Conservation (phyloP, 345 rosid species). For the Lumnitzera racemosa region DNA sequence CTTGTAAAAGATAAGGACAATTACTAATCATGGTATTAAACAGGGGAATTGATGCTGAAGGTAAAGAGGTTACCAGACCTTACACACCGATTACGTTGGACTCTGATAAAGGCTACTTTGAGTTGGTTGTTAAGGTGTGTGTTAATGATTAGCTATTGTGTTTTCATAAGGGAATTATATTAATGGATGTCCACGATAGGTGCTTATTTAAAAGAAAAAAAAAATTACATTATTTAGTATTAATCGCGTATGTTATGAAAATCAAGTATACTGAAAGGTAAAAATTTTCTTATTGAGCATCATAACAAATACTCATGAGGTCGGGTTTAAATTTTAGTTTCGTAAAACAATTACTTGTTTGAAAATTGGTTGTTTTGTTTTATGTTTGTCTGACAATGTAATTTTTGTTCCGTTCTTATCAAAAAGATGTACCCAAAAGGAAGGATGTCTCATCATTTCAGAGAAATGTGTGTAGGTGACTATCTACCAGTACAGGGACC, state of each 20-base stretch:
- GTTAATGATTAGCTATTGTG: too few species aligned
- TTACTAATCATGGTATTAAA: neutral
- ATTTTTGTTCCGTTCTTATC: neutral
- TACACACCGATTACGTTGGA: slow-evolving; percentile 47
- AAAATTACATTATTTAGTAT: too few species aligned
- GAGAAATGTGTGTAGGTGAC: slow-evolving; percentile 34
- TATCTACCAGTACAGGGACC: slow-evolving; percentile 41
- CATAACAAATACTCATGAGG: too few species aligned
- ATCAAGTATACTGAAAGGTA: too few species aligned
- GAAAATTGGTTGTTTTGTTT: neutral
- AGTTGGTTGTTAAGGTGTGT: slow-evolving; percentile 39
- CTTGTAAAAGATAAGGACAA: neutral
- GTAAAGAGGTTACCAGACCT: slow-evolving; percentile 36
- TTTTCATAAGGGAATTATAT: neutral
- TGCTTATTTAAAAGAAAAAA: too few species aligned
- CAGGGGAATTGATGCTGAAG: slow-evolving; percentile 37
- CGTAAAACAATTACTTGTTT: too few species aligned
- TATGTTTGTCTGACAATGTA: neutral
- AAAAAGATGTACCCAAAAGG: slow-evolving; percentile 46
- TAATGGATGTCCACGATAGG: neutral
- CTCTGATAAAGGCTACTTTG: slow-evolving; percentile 40
- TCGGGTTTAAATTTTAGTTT: too few species aligned
- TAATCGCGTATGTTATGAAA: too few species aligned
- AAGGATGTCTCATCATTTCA: slow-evolving; percentile 50
- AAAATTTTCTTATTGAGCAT: too few species aligned